Evolutionary conservation across 345 rosid species (phyloP), one percentile per base, ranked within the genome.

Genomic region (Gossypium rotundifolium): DNA sequence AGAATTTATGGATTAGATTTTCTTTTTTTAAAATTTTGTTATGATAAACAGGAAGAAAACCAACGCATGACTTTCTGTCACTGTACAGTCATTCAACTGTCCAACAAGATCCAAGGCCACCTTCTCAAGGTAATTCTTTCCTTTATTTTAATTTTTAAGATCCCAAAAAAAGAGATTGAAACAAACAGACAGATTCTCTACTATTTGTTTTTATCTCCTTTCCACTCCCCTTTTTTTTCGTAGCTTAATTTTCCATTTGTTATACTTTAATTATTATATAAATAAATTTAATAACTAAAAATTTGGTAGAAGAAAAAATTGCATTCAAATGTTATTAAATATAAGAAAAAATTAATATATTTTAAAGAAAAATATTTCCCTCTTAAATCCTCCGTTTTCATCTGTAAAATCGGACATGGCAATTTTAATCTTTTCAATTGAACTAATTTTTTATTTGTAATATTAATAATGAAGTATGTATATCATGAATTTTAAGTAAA

Each of bases 41-140:
- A 4, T 9, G 25, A 9, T 9, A 7, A 66, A 74, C 93, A 96
- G 98, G 93, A 77, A 90, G 88, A 82, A 89, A 93, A 88, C 84
- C 97, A 77, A 88, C 90, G 40, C 94, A 89, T 52, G 97, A 96
- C 85, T 93, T 93, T 84, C 87, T 93, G 69, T 88, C 99, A 75
- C 90, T 93, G 80, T 87, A 88, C 92, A 85, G 85, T 79, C 92
- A 88, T 85, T 80, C 99, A 78, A 81, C 88, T 33, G 80, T 75
- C 79, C 97, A 84, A 52, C 88, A 88, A 86, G 94, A 95, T 89
- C 95, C 91, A 79, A 88, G 84, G 25, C 86, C 90, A 61, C 79
- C 92, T 78, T 85, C 93, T 86, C 96, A 87, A 86, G 97, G 97
- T 91, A 84, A 44, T 75, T 22, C 51, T 9, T 70, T 60, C n/a